Base-by-base conservation (phyloP, 352 stramenopile species). In the Pythium oligandrum region DNA sequence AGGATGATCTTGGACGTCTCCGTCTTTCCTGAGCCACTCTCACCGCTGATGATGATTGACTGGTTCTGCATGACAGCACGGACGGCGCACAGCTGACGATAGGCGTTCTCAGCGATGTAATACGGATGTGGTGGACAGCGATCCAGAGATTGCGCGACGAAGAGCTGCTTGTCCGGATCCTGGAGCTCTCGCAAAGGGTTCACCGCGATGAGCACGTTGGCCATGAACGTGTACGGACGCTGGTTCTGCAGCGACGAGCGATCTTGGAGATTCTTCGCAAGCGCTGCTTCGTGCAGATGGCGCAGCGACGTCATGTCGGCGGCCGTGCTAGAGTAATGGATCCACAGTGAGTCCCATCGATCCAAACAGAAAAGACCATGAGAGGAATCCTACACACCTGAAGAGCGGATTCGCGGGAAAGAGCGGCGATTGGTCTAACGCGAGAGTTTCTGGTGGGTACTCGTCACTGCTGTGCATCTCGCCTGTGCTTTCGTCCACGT, bases 1-100 rank as follows among this genome's bases (percentile, higher is more conserved):
- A 93, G 59, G 34, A 93, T 89, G 68, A 97, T 96, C 71, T 98
- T 98, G 54, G 93, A 97, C 12, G 91, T 97, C 60, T 98, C 93
- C 1, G 94, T 98, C 69, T 98, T 98, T 44, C 94, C 94, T 3
- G 92, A 95, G 8, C 93, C 93, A 30, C 78, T 96, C 59, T 98
- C 94, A 43, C 94, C 94, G 37, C 81, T 96, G 45, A 98, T 96
- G 42, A 98, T 86, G 64, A 98, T 97, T 36, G 84, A 97, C 68
- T 98, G 94, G 64, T 93, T 93, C 68, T 93, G 79, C 82, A 92
- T 92, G 12, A 90, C 81, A 2, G 82, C 81, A 12, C 78, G 75
- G 11, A 91, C 76, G 4, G 83, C 83, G 57, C 81, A 91, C 6
- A 94, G 68, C 48, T 94, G 81, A 3, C 81, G 79, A 66, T 92